These are phyloP conservation scores for Calendula officinalis DNA, from an alignment of 129 eudicot genomes.

Conservation along the genomic window DNA sequence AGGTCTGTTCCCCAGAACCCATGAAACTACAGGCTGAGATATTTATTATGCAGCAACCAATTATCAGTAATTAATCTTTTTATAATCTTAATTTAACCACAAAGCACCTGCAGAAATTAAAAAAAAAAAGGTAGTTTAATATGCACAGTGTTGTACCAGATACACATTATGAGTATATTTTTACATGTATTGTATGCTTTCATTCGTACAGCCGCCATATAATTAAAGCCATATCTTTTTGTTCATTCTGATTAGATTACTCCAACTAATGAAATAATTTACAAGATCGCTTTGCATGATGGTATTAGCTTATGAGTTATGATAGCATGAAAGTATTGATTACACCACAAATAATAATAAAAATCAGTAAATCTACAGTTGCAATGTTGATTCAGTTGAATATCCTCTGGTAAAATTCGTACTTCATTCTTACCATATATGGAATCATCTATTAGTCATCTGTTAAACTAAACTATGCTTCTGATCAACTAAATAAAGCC, in stretches of 20 bases:
- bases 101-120: constrained; percentile 36
- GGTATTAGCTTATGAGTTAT: background rate
- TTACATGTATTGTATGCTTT: too few species aligned
- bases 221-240: too few species aligned
- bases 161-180: too few species aligned
- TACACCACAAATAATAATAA: background rate
- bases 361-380: background rate
- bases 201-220: too few species aligned
- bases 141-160: too few species aligned
- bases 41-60: constrained; percentile 21
- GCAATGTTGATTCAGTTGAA: background rate
- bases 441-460: background rate
- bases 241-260: background rate
- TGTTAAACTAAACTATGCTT: background rate
- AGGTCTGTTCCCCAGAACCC: constrained; percentile 74
- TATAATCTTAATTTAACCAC: constrained; percentile 1
- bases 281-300: background rate
- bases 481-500: constrained; percentile 1
- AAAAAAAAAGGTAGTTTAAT: too few species aligned
- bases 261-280: background rate
- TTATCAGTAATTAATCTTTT: background rate
- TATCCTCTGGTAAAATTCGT: background rate
- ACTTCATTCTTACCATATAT: background rate
- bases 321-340: background rate
- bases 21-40: constrained; percentile 28